phyloP scores from a whole-genome alignment of 306 rosid genomes.

The Dalbergia cultrata region DNA sequence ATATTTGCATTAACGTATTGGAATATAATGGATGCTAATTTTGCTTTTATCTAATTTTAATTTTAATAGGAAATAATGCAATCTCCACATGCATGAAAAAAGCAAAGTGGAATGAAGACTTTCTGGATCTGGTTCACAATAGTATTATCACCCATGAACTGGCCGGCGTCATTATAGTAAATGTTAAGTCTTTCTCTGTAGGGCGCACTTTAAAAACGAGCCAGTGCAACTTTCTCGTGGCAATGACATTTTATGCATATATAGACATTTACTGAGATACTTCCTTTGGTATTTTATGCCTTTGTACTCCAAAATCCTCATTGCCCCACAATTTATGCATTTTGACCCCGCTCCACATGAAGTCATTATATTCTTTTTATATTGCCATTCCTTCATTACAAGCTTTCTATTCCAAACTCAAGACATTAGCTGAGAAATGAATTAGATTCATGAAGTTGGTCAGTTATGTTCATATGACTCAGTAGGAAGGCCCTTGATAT shows the following conservation, averaged over 20 bases:
- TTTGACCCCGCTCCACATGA: neutral
- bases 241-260: neutral
- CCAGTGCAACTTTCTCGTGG: neutral
- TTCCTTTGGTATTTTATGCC: conserved; percentile 21
- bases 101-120: neutral
- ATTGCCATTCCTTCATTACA: neutral
- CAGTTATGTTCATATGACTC: neutral
- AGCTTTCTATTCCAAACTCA: neutral
- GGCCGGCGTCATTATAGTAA: neutral
- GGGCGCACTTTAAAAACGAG: neutral
- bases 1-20: neutral
- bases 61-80: neutral
- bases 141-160: neutral
- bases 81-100: neutral
- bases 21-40: too few species aligned
- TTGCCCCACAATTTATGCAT: neutral
- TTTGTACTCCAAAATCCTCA: neutral
- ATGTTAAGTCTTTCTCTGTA: neutral
- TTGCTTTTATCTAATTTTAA: neutral
- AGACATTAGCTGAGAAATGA: neutral
- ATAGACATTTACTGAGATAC: neutral
- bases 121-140: neutral
- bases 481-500: neutral
- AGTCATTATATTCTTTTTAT: conserved; percentile 21
- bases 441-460: too few species aligned